Evolutionary conservation across 306 rosid genomes (phyloP).

Genomic region (Hippophae tibetana): DNA sequence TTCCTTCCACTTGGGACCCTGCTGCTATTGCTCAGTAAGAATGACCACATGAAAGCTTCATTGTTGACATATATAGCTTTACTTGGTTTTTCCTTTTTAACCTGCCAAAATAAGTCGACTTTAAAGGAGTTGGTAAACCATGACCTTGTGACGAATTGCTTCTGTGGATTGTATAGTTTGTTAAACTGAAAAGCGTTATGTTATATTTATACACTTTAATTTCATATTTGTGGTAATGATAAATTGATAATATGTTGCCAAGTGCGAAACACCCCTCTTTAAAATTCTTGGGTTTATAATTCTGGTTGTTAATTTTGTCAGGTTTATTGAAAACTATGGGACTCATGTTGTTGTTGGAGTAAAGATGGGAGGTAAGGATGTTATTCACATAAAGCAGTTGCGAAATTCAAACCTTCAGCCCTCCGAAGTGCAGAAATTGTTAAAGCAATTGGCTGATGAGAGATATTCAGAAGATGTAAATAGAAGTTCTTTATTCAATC

Average conservation of each 20-base stretch:
- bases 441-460: constrained; percentile 68
- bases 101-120: too few relatives aligned
- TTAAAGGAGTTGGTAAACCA: too few relatives aligned
- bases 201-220: too few relatives aligned
- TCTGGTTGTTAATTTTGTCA: constrained; percentile 25
- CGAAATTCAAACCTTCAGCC: constrained; percentile 45
- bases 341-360: constrained; percentile 85
- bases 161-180: too few relatives aligned
- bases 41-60: background rate
- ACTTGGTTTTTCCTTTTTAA: too few relatives aligned
- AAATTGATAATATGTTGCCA: too few relatives aligned
- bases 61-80: background rate
- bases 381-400: constrained; percentile 61
- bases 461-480: constrained; percentile 44
- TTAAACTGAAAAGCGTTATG: too few relatives aligned
- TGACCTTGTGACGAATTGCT: too few relatives aligned
- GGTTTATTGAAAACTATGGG: constrained; percentile 87
- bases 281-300: background rate
- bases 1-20: constrained; percentile 79
- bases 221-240: too few relatives aligned
- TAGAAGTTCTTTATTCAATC: constrained; percentile 23
- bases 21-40: constrained; percentile 77
- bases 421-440: constrained; percentile 55
- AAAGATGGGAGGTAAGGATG: constrained; percentile 96
- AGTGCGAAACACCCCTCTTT: too few relatives aligned